Conservation (phyloP, 2,329 filamentous ascomycete genomes). For the Graphilbum ipis-grandicollis region DNA sequence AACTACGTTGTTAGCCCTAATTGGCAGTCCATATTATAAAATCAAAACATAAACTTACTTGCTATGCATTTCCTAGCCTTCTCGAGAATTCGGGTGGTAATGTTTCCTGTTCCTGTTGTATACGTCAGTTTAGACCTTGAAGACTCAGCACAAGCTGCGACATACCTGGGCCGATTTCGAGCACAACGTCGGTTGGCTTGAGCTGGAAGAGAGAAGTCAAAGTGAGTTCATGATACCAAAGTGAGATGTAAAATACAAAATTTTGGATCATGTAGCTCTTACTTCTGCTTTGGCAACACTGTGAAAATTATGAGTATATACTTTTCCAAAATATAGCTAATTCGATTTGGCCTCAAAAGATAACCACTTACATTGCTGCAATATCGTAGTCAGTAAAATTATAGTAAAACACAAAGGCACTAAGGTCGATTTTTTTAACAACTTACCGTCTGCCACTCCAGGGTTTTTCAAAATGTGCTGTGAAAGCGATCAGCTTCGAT, state of each 20-base stretch:
- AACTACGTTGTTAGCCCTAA: constrained; percentile 24
- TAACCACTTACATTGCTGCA: constrained; percentile 9
- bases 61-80: constrained; percentile 66
- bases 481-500: background rate
- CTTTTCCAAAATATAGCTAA: background rate
- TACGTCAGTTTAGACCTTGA: constrained; percentile 44
- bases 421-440: background rate
- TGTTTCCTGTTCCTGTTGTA: constrained; percentile 46
- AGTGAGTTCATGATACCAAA: background rate
- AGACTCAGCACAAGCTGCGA: constrained; percentile 42
- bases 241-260: too few species aligned
- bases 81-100: constrained; percentile 79
- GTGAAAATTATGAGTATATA: background rate
- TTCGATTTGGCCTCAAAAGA: too few species aligned
- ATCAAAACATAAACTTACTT: constrained; percentile 6
- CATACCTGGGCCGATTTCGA: constrained; percentile 79
- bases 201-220: constrained; percentile 43
- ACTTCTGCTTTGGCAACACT: constrained; percentile 10
- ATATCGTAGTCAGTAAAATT: background rate
- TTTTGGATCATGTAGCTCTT: too few species aligned
- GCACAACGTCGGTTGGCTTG: constrained; percentile 77
- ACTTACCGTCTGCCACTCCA: constrained; percentile 10
- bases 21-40: background rate
- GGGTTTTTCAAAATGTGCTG: constrained; percentile 61
- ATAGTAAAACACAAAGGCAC: background rate